A percentile compares a stretch with the other conserved stretches of the same genome.
These are phyloP conservation scores for Mortierella sp. DNA, from an alignment of 371 early-diverging fungal species.

Conservation along the genomic window DNA sequence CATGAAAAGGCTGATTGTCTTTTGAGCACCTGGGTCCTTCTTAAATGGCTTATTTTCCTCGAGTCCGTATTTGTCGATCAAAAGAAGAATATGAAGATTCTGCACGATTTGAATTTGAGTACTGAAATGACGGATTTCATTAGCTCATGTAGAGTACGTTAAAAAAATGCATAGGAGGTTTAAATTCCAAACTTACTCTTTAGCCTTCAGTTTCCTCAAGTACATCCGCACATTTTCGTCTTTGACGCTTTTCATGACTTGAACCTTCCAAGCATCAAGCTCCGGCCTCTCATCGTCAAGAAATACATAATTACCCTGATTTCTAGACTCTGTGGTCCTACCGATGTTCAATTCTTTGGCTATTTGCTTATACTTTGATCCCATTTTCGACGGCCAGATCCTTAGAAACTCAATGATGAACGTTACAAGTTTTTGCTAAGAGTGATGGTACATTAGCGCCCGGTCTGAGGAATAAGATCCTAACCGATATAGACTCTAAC, in stretches of 20 bases:
- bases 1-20: conserved; percentile 35
- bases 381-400: conserved; percentile 47
- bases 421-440: conserved; percentile 44
- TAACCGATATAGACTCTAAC: no score
- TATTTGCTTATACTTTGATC: conserved; percentile 46
- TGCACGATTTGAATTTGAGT: conserved; percentile 54
- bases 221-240: conserved; percentile 29
- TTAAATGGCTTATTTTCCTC: conserved; percentile 54
- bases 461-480: not conserved
- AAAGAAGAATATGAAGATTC: conserved; percentile 41
- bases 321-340: conserved; percentile 21
- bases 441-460: not conserved
- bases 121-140: conserved; percentile 4
- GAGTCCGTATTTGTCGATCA: conserved; percentile 43
- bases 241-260: conserved; percentile 27
- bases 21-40: conserved; percentile 45
- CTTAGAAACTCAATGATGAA: conserved; percentile 55
- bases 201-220: conserved; percentile 35
- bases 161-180: not conserved
- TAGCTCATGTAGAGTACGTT: not conserved
- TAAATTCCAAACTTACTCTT: conserved; percentile 34
- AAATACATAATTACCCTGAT: conserved; percentile 41
- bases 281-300: conserved; percentile 44
- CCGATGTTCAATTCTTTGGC: conserved; percentile 43
- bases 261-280: conserved; percentile 37